Conservation (phyloP, 768 basidiomycete genomes). For the Termitomyces sp. region DNA sequence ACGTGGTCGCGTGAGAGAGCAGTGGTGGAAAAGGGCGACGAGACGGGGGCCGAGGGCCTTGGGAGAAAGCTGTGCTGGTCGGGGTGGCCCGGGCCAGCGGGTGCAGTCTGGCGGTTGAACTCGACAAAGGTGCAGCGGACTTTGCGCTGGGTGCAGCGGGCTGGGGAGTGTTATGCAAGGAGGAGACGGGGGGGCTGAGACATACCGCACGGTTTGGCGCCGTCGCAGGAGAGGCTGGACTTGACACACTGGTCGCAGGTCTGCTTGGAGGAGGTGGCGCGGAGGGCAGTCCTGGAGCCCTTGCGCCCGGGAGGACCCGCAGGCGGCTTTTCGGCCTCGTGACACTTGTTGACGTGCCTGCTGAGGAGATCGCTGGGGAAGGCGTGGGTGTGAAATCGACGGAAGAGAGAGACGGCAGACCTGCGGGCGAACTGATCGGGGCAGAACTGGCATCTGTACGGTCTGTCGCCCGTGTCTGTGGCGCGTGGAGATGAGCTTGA, state of each 20-base stretch:
- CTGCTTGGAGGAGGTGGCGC: constrained; percentile 43
- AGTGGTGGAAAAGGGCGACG: not conserved
- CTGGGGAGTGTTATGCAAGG: not conserved
- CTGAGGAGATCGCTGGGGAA: constrained; percentile 71
- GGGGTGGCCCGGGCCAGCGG: constrained; percentile 63
- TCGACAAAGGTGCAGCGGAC: constrained; percentile 75
- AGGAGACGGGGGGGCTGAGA: not conserved
- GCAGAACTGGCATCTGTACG: constrained; percentile 83
- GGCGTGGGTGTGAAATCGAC: not conserved
- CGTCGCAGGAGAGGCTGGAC: constrained; percentile 69
- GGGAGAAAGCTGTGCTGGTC: not conserved
- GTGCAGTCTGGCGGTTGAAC: constrained; percentile 79
- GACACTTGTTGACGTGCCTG: constrained; percentile 82
- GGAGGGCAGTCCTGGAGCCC: constrained; percentile 54
- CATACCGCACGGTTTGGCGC: constrained; percentile 73
- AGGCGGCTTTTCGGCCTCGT: constrained; percentile 63
- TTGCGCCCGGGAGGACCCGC: constrained; percentile 47
- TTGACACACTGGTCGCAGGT: constrained; percentile 83
- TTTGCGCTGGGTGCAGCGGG: constrained; percentile 67
- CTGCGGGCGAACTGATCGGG: constrained; percentile 87
- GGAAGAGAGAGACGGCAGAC: constrained; percentile 26
- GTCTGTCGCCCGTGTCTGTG: constrained; percentile 81
- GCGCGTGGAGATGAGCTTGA: not conserved
- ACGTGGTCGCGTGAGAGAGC: not conserved
- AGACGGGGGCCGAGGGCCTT: not conserved